Conservation (phyloP, 2,329 filamentous ascomycete genomes). For the Phialophora expanda region DNA sequence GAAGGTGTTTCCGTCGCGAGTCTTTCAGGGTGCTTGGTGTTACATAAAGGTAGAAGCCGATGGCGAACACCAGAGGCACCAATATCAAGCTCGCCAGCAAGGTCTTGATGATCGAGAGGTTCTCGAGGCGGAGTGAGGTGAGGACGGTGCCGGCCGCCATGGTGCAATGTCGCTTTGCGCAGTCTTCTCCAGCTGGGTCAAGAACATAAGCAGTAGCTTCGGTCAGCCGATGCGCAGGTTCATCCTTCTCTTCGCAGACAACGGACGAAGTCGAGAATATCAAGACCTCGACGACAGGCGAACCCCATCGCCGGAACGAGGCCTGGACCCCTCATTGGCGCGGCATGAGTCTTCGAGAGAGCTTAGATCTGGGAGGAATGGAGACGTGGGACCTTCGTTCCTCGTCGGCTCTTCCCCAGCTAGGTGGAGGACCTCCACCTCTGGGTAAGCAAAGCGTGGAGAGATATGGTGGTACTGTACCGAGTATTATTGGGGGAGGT, state of each 20-base stretch:
- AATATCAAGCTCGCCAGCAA: conserved; percentile 42
- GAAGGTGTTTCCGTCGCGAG: conserved; percentile 30
- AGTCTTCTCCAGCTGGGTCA: conserved; percentile 2
- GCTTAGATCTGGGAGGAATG: conserved; percentile 2
- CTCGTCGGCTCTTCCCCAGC: conserved; percentile 9
- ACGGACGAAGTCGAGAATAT: neutral
- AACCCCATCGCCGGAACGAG: neutral
- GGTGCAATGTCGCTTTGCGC: conserved; percentile 3
- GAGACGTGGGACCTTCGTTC: conserved; percentile 10
- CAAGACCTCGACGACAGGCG: neutral
- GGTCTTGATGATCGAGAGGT: conserved; percentile 39
- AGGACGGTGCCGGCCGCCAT: conserved; percentile 1
- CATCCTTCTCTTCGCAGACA: neutral
- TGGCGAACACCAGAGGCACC: conserved; percentile 41
- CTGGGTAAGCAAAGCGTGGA: conserved; percentile 4
- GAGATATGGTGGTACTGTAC: neutral
- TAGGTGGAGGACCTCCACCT: conserved; percentile 13
- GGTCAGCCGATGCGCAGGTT: neutral
- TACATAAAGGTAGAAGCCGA: conserved; percentile 32
- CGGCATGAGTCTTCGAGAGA: neutral
- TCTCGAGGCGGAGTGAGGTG: conserved; percentile 28
- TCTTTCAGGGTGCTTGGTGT: conserved; percentile 39
- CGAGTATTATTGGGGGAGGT: neutral
- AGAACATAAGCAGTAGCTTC: neutral
- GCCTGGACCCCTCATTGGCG: conserved; percentile 15